phyloP scores from a whole-genome alignment of 139 green algal species.

The Chloropicon primus region DNA sequence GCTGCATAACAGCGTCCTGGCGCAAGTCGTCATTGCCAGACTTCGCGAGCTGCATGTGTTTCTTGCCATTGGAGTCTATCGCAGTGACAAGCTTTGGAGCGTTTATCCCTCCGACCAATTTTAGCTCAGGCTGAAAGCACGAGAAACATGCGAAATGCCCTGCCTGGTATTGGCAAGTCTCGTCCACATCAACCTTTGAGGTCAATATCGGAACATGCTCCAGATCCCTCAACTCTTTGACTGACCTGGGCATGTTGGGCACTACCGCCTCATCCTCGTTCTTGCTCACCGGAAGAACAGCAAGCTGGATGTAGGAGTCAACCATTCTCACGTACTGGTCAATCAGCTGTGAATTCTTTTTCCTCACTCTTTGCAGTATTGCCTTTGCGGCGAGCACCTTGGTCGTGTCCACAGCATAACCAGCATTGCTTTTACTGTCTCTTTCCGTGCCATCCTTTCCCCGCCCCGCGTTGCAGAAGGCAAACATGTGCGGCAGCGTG shows the following conservation, averaged over 20 bases:
- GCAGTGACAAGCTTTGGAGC: conserved; percentile 2
- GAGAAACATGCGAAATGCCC: conserved; percentile 28
- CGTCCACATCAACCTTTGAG: conserved; percentile 31
- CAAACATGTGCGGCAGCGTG: background rate
- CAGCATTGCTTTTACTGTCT: background rate
- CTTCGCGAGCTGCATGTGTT: conserved; percentile 41
- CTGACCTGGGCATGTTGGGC: conserved; percentile 24
- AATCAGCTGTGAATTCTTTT: conserved; percentile 8
- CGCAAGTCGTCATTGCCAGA: conserved; percentile 65
- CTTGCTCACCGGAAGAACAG: conserved; percentile 13
- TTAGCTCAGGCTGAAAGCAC: conserved; percentile 31
- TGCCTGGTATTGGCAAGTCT: conserved; percentile 28
- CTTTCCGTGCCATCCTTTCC: background rate
- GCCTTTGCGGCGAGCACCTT: conserved; percentile 1
- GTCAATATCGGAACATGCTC: conserved; percentile 15
- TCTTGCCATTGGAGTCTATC: background rate
- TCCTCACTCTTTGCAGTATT: background rate
- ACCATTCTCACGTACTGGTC: conserved; percentile 39
- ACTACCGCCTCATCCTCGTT: background rate
- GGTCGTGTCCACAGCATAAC: background rate
- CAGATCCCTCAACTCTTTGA: conserved; percentile 7
- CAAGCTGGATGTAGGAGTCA: conserved; percentile 62
- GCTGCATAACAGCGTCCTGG: conserved; percentile 95
- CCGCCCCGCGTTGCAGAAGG: background rate
- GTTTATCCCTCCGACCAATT: conserved; percentile 64